Evolutionary conservation across 2,329 filamentous ascomycete species (phyloP).

Genomic region (Pestalotiopsis sp.): DNA sequence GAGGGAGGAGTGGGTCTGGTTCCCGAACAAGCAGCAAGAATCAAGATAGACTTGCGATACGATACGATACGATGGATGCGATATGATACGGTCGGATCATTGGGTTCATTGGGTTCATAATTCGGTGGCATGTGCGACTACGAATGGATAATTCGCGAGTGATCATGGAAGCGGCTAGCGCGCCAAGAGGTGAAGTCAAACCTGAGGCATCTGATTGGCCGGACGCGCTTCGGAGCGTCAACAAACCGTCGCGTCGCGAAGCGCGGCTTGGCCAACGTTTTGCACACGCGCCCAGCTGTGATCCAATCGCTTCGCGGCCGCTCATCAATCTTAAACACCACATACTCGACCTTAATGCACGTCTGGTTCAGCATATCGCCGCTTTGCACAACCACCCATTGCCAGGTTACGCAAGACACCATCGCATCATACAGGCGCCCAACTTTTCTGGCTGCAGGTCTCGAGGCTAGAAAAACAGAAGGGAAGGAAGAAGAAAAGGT

Average conservation of each 20-base stretch:
- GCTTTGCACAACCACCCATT: background rate
- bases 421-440: conserved; percentile 13
- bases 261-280: conserved; percentile 10
- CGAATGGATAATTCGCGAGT: background rate
- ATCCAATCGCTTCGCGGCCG: conserved; percentile 11
- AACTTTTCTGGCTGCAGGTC: background rate
- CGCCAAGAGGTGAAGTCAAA: conserved; percentile 23
- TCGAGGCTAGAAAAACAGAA: background rate
- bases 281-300: conserved; percentile 10
- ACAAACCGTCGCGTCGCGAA: conserved; percentile 20
- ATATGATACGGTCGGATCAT: too few species aligned
- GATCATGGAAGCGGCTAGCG: conserved; percentile 10
- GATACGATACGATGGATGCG: too few species aligned
- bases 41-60: too few species aligned
- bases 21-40: too few species aligned
- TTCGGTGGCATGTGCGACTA: background rate
- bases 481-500: too few species aligned
- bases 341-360: conserved; percentile 6
- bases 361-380: conserved; percentile 1
- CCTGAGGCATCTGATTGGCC: conserved; percentile 19
- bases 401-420: background rate
- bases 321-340: conserved; percentile 16
- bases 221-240: conserved; percentile 23
- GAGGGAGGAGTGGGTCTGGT: too few species aligned
- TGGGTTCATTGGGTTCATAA: background rate